phyloP scores from a whole-genome alignment of 805 yeast species.

The Ogataea methylovora region DNA sequence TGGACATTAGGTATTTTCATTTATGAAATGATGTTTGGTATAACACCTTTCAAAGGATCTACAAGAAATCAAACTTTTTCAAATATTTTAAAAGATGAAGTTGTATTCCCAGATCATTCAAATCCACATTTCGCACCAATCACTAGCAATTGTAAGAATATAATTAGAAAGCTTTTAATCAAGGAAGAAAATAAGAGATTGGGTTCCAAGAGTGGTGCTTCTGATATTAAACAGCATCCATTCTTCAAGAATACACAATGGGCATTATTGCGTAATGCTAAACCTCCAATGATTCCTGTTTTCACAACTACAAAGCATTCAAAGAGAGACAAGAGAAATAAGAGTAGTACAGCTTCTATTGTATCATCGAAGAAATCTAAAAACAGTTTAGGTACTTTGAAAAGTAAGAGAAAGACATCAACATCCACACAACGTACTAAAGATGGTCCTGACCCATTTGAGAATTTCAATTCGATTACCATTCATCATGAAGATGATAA shows the following conservation, averaged over 20 bases:
- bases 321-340: neutral
- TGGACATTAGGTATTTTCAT: constrained; percentile 95
- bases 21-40: constrained; percentile 92
- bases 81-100: constrained; percentile 78
- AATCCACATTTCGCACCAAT: constrained; percentile 36
- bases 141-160: constrained; percentile 67
- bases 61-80: constrained; percentile 86
- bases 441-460: constrained; percentile 61
- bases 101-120: constrained; percentile 61
- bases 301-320: constrained; percentile 23
- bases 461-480: constrained; percentile 78
- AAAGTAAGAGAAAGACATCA: constrained; percentile 24
- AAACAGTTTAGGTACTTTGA: constrained; percentile 43
- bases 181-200: constrained; percentile 85
- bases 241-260: constrained; percentile 90
- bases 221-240: constrained; percentile 85
- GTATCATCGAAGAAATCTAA: constrained; percentile 22
- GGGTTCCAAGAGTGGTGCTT: constrained; percentile 92
- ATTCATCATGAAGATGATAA: constrained; percentile 63
- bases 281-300: constrained; percentile 94
- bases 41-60: constrained; percentile 92
- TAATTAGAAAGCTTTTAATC: constrained; percentile 73
- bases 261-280: constrained; percentile 88
- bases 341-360: neutral
- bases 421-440: constrained; percentile 14